These are phyloP conservation scores for Ascochyta clinopodiicola DNA, from an alignment of 2,329 filamentous ascomycete genomes.

Conservation along the genomic window DNA sequence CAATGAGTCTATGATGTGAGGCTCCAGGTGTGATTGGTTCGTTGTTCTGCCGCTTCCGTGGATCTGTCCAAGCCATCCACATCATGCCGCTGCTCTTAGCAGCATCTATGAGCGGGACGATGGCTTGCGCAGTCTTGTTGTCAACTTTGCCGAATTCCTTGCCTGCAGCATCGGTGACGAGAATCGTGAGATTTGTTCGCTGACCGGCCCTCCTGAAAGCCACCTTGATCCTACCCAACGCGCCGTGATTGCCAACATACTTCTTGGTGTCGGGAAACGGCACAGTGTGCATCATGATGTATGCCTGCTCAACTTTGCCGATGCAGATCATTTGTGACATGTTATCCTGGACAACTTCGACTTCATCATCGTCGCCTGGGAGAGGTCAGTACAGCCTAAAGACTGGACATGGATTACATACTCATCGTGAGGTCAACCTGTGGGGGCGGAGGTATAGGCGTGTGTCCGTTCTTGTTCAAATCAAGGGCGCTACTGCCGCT, in stretches of 20 bases:
- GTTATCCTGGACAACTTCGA: constrained; percentile 64
- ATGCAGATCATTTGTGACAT: constrained; percentile 79
- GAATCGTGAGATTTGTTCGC: constrained; percentile 69
- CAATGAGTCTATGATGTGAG: constrained; percentile 38
- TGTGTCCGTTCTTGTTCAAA: constrained; percentile 38
- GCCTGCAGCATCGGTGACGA: constrained; percentile 74
- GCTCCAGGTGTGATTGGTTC: constrained; percentile 28
- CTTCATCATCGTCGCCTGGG: constrained; percentile 65
- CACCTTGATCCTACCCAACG: constrained; percentile 74
- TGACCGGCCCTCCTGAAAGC: constrained; percentile 66
- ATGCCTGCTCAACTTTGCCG: constrained; percentile 74
- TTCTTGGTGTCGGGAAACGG: constrained; percentile 72
- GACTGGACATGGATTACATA: constrained; percentile 14
- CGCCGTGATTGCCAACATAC: constrained; percentile 63
- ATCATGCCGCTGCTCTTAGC: constrained; percentile 68
- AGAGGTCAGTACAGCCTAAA: constrained; percentile 32
- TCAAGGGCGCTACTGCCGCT: constrained; percentile 50
- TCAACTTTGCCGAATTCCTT: constrained; percentile 80
- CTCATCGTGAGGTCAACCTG: constrained; percentile 46
- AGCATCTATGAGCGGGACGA: constrained; percentile 75
- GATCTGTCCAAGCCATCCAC: constrained; percentile 73
- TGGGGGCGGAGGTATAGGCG: constrained; percentile 5
- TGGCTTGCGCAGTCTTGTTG: constrained; percentile 66
- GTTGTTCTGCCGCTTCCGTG: constrained; percentile 70
- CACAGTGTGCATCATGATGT: constrained; percentile 70